These are phyloP conservation scores for Flaveria bidentis DNA, from an alignment of 129 eudicot genomes.

Conservation along the genomic window DNA sequence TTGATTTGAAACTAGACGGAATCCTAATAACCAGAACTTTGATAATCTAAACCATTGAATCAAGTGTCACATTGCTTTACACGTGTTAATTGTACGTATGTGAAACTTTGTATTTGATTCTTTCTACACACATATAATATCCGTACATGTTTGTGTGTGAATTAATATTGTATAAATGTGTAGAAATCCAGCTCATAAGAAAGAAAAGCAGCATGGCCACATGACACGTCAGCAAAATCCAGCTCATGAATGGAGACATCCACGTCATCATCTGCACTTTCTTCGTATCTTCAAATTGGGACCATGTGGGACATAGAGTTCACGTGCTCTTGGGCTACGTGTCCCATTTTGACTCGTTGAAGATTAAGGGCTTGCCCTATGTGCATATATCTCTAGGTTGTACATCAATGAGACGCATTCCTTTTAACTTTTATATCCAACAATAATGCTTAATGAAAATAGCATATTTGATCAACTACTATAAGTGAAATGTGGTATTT, in stretches of 20 bases:
- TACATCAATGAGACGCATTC: neutral
- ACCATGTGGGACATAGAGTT: slow-evolving; percentile 1
- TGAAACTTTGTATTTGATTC: no score
- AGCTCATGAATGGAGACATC: neutral
- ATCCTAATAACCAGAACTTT: no score
- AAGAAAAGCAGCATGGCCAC: neutral
- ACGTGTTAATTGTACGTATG: no score
- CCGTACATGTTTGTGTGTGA: no score
- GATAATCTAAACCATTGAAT: no score
- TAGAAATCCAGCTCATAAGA: neutral
- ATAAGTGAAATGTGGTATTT: no score
- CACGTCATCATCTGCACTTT: slow-evolving; percentile 17
- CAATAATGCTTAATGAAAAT: neutral
- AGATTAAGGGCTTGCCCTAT: neutral
- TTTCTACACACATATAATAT: no score
- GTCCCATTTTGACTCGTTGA: neutral
- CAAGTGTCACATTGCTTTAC: no score
- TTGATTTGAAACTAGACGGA: no score
- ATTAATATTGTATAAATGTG: neutral
- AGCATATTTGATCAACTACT: no score
- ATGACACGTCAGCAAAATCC: slow-evolving; percentile 17
- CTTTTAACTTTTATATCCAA: neutral
- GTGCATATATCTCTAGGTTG: neutral
- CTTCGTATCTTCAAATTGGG: neutral
- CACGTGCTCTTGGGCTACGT: neutral